Conservation (phyloP, 768 basidiomycete genomes). For the Zangia roseola region DNA sequence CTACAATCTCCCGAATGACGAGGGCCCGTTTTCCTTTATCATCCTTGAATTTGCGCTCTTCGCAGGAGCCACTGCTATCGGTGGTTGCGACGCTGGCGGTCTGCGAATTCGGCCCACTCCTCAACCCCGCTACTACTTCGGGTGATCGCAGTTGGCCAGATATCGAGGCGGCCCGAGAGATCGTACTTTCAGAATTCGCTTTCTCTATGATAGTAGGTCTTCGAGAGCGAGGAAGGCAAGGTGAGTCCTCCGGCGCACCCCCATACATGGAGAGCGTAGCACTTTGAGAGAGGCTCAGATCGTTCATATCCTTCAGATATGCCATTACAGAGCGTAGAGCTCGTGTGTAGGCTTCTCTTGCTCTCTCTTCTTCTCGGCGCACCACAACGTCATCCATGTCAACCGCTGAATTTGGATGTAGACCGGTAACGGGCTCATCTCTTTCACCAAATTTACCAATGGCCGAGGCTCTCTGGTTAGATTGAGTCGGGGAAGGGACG, state of each 20-base stretch:
- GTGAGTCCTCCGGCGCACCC: slow-evolving; percentile 43
- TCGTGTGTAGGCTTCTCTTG: slow-evolving; percentile 68
- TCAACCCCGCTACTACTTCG: slow-evolving; percentile 60
- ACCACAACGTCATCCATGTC: slow-evolving; percentile 43
- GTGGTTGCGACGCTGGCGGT: slow-evolving; percentile 73
- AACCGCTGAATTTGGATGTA: slow-evolving; percentile 46
- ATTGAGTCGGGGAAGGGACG: slow-evolving; percentile 62
- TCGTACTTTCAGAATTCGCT: slow-evolving; percentile 45
- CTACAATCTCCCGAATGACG: slow-evolving; percentile 87
- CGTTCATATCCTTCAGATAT: slow-evolving; percentile 94
- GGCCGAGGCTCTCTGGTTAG: slow-evolving; percentile 51
- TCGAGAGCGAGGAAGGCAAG: slow-evolving; percentile 46
- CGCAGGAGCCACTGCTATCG: slow-evolving; percentile 69
- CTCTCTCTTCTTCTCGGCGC: slow-evolving; percentile 69
- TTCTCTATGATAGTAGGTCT: slow-evolving; percentile 67
- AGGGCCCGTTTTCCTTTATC: slow-evolving; percentile 82
- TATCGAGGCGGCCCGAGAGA: slow-evolving; percentile 48
- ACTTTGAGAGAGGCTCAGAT: slow-evolving; percentile 69
- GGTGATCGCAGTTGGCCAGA: slow-evolving; percentile 61
- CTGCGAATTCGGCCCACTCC: slow-evolving; percentile 58
- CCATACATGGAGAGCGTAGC: slow-evolving; percentile 61
- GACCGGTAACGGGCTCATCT: slow-evolving; percentile 24
- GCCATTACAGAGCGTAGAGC: slow-evolving; percentile 93
- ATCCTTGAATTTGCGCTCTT: slow-evolving; percentile 89
- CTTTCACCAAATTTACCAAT: slow-evolving; percentile 36